Conservation (phyloP, 2,329 filamentous ascomycete genomes). For the Xylaria multiplex region DNA sequence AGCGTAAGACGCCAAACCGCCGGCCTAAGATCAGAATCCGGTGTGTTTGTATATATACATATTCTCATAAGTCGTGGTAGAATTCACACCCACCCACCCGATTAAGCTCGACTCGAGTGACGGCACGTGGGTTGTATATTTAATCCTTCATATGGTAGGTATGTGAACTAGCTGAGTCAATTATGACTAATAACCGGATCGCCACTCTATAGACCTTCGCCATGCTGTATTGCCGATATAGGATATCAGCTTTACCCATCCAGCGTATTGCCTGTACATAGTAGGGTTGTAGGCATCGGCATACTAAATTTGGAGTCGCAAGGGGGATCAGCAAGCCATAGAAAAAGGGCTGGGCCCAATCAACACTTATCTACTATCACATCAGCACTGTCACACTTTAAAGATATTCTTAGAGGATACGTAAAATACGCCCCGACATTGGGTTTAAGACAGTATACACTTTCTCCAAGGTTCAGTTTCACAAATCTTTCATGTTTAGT, state of each 20-base stretch:
- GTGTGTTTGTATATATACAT: background rate
- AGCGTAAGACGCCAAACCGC: constrained; percentile 8
- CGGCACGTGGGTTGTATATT: background rate
- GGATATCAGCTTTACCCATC: background rate
- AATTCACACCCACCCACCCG: background rate
- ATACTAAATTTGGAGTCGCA: background rate
- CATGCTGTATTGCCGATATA: no score
- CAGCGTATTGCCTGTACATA: background rate
- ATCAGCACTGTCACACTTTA: background rate
- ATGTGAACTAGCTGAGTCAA: background rate
- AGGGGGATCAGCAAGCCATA: background rate
- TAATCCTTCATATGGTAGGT: background rate
- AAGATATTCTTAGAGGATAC: background rate
- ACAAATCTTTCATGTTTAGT: background rate
- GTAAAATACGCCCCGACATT: background rate
- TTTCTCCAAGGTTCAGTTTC: background rate
- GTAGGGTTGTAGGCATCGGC: background rate
- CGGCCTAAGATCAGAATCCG: constrained; percentile 8
- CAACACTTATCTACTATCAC: background rate
- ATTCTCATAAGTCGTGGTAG: background rate
- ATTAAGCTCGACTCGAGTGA: background rate
- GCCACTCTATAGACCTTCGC: no score
- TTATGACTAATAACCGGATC: background rate
- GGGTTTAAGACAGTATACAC: background rate
- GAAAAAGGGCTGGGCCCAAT: background rate